Evolutionary conservation across 1,139 yeast genomes (phyloP).

Genomic region (Suhomyces coccinellae): DNA sequence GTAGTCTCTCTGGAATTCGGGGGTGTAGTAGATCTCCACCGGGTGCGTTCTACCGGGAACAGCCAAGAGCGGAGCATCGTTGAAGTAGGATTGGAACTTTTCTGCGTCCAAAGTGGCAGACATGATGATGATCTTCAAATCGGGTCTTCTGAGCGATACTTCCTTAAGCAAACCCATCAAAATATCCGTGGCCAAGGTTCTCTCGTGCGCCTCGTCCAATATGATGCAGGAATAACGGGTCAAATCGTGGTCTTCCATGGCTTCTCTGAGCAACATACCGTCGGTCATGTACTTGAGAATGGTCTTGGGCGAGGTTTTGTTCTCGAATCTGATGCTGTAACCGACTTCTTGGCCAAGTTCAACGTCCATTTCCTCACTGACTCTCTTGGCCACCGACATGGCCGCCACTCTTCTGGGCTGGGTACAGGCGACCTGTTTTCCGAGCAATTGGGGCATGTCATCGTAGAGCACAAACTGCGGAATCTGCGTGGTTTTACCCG

Average conservation of each 20-base stretch:
- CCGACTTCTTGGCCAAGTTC: slow-evolving; percentile 90
- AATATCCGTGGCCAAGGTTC: slow-evolving; percentile 95
- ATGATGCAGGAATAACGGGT: slow-evolving; percentile 83
- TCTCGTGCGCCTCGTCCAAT: slow-evolving; percentile 97
- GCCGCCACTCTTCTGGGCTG: slow-evolving; percentile 99
- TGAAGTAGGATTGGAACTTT: slow-evolving; percentile 87
- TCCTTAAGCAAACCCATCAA: slow-evolving; percentile 92
- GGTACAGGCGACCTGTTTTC: slow-evolving; percentile 89
- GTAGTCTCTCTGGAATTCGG: slow-evolving; percentile 93
- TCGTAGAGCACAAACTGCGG: slow-evolving; percentile 95
- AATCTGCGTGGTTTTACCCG: slow-evolving; percentile 96
- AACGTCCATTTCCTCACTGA: slow-evolving; percentile 95
- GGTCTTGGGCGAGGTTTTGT: slow-evolving; percentile 77
- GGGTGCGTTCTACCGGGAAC: slow-evolving; percentile 99
- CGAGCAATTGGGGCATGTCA: slow-evolving; percentile 80
- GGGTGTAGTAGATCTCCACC: slow-evolving; percentile 94
- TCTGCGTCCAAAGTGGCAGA: slow-evolving; percentile 98
- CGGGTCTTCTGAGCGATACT: slow-evolving; percentile 76
- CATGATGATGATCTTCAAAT: slow-evolving; percentile 90
- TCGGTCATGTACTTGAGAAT: slow-evolving; percentile 95
- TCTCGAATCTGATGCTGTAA: slow-evolving; percentile 90
- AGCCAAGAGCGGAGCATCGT: slow-evolving; percentile 89
- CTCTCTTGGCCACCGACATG: slow-evolving; percentile 95
- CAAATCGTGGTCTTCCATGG: slow-evolving; percentile 92
- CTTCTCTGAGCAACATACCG: slow-evolving; percentile 97